Evolutionary conservation across 1,284 basidiomycete species (phyloP).

Genomic region (Ceratobasidium papillatum): DNA sequence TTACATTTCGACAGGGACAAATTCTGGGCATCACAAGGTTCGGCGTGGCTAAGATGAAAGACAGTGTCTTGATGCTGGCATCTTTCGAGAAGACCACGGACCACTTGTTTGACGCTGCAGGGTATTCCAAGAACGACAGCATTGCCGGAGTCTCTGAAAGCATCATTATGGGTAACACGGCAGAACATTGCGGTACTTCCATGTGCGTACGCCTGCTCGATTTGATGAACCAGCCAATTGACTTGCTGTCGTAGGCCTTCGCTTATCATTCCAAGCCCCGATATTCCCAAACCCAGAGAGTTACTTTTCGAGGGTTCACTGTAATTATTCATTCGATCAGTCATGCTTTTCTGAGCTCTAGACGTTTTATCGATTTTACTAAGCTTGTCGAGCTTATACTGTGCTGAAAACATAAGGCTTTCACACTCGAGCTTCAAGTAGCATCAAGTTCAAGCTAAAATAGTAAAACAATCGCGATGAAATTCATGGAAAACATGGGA

Average conservation of each 20-base stretch:
- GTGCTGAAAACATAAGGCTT: neutral
- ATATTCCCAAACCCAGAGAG: conserved; percentile 62
- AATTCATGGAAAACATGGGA: conserved; percentile 13
- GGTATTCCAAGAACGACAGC: conserved; percentile 93
- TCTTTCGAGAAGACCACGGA: conserved; percentile 99
- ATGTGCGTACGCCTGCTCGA: conserved; percentile 65
- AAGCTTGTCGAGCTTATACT: neutral
- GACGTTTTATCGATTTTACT: neutral
- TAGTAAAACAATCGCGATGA: neutral
- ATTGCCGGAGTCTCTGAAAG: conserved; percentile 98
- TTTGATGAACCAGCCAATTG: neutral
- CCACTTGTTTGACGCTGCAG: conserved; percentile 97
- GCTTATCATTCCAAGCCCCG: conserved; percentile 63
- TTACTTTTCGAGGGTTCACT: conserved; percentile 66
- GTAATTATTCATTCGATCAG: conserved; percentile 45
- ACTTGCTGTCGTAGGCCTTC: conserved; percentile 58
- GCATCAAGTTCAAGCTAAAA: no score
- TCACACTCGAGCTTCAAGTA: neutral
- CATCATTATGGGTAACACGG: conserved; percentile 99
- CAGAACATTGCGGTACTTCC: conserved; percentile 93
- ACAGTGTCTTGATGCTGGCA: conserved; percentile 98
- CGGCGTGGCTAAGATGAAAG: conserved; percentile 99
- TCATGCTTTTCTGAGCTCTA: neutral
- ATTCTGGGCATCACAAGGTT: conserved; percentile 98
- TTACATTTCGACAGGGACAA: conserved; percentile 76